phyloP scores from a whole-genome alignment of 768 basidiomycete species.

The Crassisporium funariophilum region DNA sequence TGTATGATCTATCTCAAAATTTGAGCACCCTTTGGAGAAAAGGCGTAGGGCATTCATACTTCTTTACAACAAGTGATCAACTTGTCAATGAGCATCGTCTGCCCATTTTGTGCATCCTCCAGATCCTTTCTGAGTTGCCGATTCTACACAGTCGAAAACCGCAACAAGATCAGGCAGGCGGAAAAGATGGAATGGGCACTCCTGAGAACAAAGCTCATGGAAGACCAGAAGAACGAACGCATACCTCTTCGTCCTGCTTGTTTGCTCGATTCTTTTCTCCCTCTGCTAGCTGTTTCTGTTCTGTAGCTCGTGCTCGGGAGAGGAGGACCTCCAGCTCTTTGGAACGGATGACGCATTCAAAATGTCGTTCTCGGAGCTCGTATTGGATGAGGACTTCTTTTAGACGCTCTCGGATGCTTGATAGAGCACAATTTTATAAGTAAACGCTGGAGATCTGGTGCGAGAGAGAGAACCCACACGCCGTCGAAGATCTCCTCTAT shows the following conservation, averaged over 20 bases:
- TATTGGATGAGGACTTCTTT: constrained; percentile 88
- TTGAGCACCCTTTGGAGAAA: constrained; percentile 11
- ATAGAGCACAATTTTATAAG: constrained; percentile 4
- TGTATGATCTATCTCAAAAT: constrained; percentile 34
- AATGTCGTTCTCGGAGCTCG: constrained; percentile 88
- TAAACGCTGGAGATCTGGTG: background rate
- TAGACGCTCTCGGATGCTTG: constrained; percentile 80
- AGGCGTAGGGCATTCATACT: constrained; percentile 44
- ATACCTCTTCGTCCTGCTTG: constrained; percentile 75
- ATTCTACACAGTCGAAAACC: constrained; percentile 44
- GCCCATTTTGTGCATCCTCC: constrained; percentile 77
- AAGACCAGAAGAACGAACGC: constrained; percentile 25
- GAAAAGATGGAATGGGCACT: constrained; percentile 9
- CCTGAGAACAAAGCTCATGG: constrained; percentile 16
- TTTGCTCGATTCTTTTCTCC: constrained; percentile 70
- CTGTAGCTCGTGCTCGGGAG: constrained; percentile 84
- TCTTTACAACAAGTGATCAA: constrained; percentile 86
- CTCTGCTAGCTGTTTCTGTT: constrained; percentile 82
- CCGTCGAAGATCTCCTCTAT: constrained; percentile 85
- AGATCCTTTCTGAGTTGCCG: constrained; percentile 73
- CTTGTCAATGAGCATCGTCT: constrained; percentile 81
- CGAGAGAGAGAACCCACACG: constrained; percentile 57
- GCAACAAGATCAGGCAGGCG: constrained; percentile 5
- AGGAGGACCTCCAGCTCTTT: constrained; percentile 89
- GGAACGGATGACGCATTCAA: constrained; percentile 89